Base-by-base conservation (phyloP, 345 rosid species). In the Tarenaya hassleriana region DNA sequence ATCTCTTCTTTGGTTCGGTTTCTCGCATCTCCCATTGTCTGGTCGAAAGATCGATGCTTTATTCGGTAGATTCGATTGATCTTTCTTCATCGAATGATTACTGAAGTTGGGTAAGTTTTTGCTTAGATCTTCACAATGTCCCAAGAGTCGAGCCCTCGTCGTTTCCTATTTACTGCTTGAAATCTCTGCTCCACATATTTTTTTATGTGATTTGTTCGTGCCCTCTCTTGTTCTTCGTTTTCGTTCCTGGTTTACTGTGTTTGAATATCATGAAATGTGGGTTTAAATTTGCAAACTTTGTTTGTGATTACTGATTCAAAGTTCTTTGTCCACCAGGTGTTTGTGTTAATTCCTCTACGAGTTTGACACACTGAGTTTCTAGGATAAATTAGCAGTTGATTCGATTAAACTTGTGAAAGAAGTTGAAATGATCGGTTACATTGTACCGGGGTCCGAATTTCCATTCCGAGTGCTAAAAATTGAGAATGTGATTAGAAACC, bases 331-430 rank as follows among this genome's bases (percentile, higher is more conserved):
- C 65, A 59, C 65, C 51, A 66, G 4, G 34, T 66, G 65, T 59
- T 66, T 34, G 70, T 27, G 40, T 40, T 59, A 59, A 66, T 66
- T 41, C 51, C 47, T n/a, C n/a, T 31, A 47, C 5, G 60, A 66
- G 45, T 34, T 49, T 18, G 16, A 33, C 0, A 24, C 5, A 2
- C 5, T 24, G 29, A 24, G 5, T 24, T 24, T 24, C 29, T n/a
- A n/a, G 5, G 3, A 24, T 24, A 5, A 5, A 24, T 24, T 2
- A 24, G 29, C 29, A 2, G 29, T n/a, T n/a, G n/a, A n/a, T n/a
- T n/a, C n/a, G n/a, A n/a, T 24, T 2, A n/a, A n/a, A n/a, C n/a
- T n/a, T n/a, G n/a, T n/a, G n/a, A n/a, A n/a, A n/a, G n/a, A n/a
- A n/a, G n/a, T n/a, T n/a, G n/a, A n/a, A n/a, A n/a, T n/a, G n/a